Evolutionary conservation across 768 basidiomycete species (phyloP), one percentile per base, ranked within the genome.

Genomic region (Agaricus subrufescens): DNA sequence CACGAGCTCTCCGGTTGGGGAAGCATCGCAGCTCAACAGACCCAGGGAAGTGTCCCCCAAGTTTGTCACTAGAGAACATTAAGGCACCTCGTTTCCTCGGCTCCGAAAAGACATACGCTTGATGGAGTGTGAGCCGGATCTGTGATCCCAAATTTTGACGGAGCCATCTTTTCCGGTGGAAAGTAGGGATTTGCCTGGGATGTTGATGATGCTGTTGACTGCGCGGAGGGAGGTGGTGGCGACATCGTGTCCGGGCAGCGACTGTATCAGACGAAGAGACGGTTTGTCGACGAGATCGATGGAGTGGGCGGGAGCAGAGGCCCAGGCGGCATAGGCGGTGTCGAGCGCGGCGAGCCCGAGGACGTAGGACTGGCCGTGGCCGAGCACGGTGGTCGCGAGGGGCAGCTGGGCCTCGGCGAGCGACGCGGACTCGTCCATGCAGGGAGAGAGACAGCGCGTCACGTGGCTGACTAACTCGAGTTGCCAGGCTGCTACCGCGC

Each of bases 141-240:
- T 80, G 53, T 82, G 80, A 66, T 93, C 91, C 91, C 91, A 93
- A 30, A 83, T 75, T 57, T 80, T 82, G 53, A 93, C 80, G 51
- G 76, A 74, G 1, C 89, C 89, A 60, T 91, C 89, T 60, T 78
- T 82, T 1, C 91, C 87, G 10, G 82, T 83, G 1, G 87, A 85
- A 15, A 89, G 63, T 5, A 91, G 72, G 39, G 71, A 73, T 29
- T 73, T 73, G 10, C 74, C 72, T 38, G 70, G 61, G 1, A 71
- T 63, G 1, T 75, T 76, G 1, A 74, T 75, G 2, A 85, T 64
- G 14, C 69, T 66, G 19, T 71, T 61, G 0, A 79, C 70, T 0
- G 79, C 68, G 51, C 76, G 73, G 46, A 90, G 69, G 37, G 77
- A 74, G 0, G 88, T 85, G 2, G 80, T 86, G 9, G 81, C 81